A percentile compares a stretch with the other conserved stretches of the same genome.
Evolutionary conservation across 257 asterid genomes (phyloP).

Genomic region (Scutellaria barbata): DNA sequence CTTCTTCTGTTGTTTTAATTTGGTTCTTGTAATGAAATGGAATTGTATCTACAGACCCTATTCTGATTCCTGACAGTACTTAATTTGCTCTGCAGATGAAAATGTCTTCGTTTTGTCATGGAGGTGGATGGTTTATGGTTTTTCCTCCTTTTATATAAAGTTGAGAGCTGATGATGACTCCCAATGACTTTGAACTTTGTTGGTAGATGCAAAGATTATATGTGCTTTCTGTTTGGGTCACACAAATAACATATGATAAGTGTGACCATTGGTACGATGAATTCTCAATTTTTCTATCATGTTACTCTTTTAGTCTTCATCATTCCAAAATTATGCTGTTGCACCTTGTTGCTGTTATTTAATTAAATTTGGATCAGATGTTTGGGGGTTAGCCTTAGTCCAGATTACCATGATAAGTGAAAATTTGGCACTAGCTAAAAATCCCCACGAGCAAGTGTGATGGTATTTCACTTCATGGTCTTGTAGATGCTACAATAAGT

Average conservation of each 20-base stretch:
- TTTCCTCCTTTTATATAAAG: constrained; percentile 29
- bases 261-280: not conserved
- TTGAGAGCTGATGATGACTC: constrained; percentile 26
- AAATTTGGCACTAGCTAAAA: no score
- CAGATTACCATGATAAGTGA: no score
- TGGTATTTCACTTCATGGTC: no score
- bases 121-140: constrained; percentile 16
- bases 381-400: no score
- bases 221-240: constrained; percentile 19
- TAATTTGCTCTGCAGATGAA: constrained; percentile 37
- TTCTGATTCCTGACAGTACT: constrained; percentile 22
- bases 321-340: not conserved
- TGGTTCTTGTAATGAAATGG: not conserved
- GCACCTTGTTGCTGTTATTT: not conserved
- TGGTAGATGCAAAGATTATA: constrained; percentile 12
- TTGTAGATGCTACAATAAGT: no score
- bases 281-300: not conserved
- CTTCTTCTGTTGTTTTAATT: no score
- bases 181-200: constrained; percentile 28
- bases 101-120: not conserved
- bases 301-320: not conserved
- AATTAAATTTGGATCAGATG: no score
- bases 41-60: not conserved
- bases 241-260: constrained; percentile 33
- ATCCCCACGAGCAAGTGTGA: no score